These are phyloP conservation scores for Leptodontidium sp. DNA, from an alignment of 2,329 filamentous ascomycete species.

Conservation along the genomic window DNA sequence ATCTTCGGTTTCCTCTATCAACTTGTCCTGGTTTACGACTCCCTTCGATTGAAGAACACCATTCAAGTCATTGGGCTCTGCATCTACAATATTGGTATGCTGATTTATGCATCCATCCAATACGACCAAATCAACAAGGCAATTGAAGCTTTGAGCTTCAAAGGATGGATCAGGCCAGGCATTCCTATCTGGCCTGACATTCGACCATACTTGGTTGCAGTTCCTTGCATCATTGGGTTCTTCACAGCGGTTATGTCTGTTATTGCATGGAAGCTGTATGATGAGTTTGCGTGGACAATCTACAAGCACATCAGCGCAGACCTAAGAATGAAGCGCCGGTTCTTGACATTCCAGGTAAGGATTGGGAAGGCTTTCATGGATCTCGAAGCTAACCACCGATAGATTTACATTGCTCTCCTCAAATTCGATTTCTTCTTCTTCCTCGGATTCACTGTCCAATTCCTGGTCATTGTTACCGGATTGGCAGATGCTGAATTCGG, in stretches of 20 bases:
- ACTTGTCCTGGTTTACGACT: slow-evolving; percentile 89
- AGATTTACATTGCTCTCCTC: slow-evolving; percentile 97
- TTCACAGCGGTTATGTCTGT: slow-evolving; percentile 77
- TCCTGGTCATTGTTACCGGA: slow-evolving; percentile 86
- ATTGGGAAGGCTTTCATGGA: not conserved
- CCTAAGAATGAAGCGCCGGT: slow-evolving; percentile 94
- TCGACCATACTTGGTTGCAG: slow-evolving; percentile 81
- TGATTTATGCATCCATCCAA: slow-evolving; percentile 93
- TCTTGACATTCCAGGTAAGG: slow-evolving; percentile 91
- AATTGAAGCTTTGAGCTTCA: slow-evolving; percentile 64
- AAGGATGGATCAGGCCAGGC: slow-evolving; percentile 44
- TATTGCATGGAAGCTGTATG: slow-evolving; percentile 93
- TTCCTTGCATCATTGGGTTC: slow-evolving; percentile 83
- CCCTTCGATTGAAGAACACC: slow-evolving; percentile 92
- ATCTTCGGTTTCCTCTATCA: slow-evolving; percentile 98
- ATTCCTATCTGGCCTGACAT: slow-evolving; percentile 72
- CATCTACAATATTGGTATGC: slow-evolving; percentile 87
- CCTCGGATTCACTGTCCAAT: slow-evolving; percentile 97
- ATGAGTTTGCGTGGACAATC: slow-evolving; percentile 99
- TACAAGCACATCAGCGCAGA: slow-evolving; percentile 99
- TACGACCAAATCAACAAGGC: slow-evolving; percentile 88
- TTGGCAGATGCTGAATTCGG: slow-evolving; percentile 78
- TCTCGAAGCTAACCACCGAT: slow-evolving; percentile 26
- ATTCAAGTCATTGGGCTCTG: slow-evolving; percentile 98
- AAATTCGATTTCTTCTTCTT: slow-evolving; percentile 99